Base-by-base conservation (phyloP, 2,329 filamentous ascomycete species). In the Chrysoporthe puriensis region DNA sequence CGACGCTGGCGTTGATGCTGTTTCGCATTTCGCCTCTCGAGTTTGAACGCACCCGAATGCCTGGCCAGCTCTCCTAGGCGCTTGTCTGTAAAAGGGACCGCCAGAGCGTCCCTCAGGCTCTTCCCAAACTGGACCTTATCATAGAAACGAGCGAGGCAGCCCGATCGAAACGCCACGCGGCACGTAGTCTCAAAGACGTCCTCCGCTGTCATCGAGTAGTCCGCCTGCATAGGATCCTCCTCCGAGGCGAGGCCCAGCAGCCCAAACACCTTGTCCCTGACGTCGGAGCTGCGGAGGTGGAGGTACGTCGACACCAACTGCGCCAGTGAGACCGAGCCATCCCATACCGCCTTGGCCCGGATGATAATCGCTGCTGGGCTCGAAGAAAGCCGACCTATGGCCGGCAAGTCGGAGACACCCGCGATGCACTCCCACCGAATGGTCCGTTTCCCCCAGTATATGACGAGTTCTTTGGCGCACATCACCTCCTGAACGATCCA, bases 401-500 rank as follows among this genome's bases (percentile, higher is more conserved):
- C 57, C 11, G 36, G 36, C 18, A 44, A n/a, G n/a, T 44, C 57
- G 14, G 36, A 44, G 14, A 60, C 40, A 21, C 21, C n/a, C n/a
- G 57, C 57, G 57, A 60, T 44, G 57, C 57, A 60, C 57, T 60
- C 57, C 57, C 57, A 60, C n/a, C 57, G 40, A 16, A 60, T 44
- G 32, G 57, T 60, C 11, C 57, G 40, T 9, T 60, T 60, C 4
- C 57, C 57, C 57, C 57, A 60, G 57, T 60, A 60, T n/a, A 60
- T 44, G 40, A 60, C 57, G 2, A 60, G 40, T 13, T 68, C 48
- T 21, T 44, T 40, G 26, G 66, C 66, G 13, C 60, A 59, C 36
- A 68, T 57, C n/a, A 62, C 46, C 36, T 66, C 66, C 58, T 68
- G 66, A 13, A 68, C 50, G 7, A 63, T 68, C 66, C 66, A 68